These are phyloP conservation scores for Parasarocladium wereldwijsianum DNA, from an alignment of 2,329 filamentous ascomycete species.

Conservation along the genomic window DNA sequence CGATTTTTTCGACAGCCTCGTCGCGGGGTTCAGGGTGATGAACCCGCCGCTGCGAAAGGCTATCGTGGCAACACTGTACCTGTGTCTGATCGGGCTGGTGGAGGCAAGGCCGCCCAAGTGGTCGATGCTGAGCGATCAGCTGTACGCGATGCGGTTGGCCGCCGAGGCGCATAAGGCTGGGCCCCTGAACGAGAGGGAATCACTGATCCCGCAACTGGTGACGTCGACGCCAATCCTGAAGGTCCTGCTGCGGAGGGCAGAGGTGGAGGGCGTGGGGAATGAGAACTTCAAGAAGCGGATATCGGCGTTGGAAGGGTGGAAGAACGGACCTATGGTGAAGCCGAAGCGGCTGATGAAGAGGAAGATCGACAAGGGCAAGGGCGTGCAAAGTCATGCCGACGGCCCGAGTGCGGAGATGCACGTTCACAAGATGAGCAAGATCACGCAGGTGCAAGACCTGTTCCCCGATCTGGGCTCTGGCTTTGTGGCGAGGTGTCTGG, in stretches of 20 bases:
- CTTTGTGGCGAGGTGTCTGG: slow-evolving; percentile 66
- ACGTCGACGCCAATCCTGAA: slow-evolving; percentile 64
- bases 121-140: slow-evolving; percentile 64
- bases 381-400: slow-evolving; percentile 20
- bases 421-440: slow-evolving; percentile 67
- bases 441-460: slow-evolving; percentile 84
- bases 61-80: slow-evolving; percentile 59
- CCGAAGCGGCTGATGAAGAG: slow-evolving; percentile 35
- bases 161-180: slow-evolving; percentile 49
- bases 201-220: slow-evolving; percentile 68
- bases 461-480: slow-evolving; percentile 77
- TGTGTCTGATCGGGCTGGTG: slow-evolving; percentile 58
- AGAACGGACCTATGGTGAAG: slow-evolving; percentile 36
- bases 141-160: slow-evolving; percentile 64
- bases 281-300: slow-evolving; percentile 46
- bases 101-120: slow-evolving; percentile 53
- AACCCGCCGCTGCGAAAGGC: slow-evolving; percentile 48
- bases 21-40: slow-evolving; percentile 48
- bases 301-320: slow-evolving; percentile 43
- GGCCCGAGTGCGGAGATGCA: slow-evolving; percentile 41
- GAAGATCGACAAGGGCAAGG: slow-evolving; percentile 55
- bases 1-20: slow-evolving; percentile 71
- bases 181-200: slow-evolving; percentile 44
- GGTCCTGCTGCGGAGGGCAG: slow-evolving; percentile 41
- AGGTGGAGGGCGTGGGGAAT: slow-evolving; percentile 31